Evolutionary conservation across 352 stramenopile species (phyloP), one percentile per base, ranked within the genome.

Genomic region (Heterotrichella gracilis): DNA sequence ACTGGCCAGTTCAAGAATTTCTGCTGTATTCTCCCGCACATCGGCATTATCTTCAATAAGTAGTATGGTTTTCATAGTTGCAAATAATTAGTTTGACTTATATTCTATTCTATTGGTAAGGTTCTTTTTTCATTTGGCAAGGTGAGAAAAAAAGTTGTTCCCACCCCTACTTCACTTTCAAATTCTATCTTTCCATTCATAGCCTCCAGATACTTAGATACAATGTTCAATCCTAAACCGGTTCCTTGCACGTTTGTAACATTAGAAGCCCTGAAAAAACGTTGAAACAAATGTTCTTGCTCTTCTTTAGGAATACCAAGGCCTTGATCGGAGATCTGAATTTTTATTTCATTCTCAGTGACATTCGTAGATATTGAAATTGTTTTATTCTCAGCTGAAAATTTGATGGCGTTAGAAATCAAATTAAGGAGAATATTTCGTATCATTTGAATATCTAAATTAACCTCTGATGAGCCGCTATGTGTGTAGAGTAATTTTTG

Each of bases 161-260:
- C 32, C n/a, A 17, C n/a, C 9, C 32, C 32, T n/a, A 53, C 9
- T 53, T 53, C 32, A 53, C 32, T 53, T 53, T 9, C n/a, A 53
- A 53, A 53, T n/a, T 53, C 32, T 53, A 53, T 53, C n/a, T n/a
- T 53, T 9, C 32, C 32, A 53, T 53, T 53, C 32, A 53, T 53
- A 17, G n/a, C 32, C 32, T 53, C 32, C 9, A 53, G 32, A n/a
- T 53, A 53, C 32, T 53, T 53, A n/a, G 32, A 9, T 17, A 53
- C 32, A 53, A 53, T 53, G 32, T 53, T 53, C 9, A 53, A n/a
- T 53, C 32, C 32, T n/a, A 53, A n/a, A 53, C 32, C 32, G 32
- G 32, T 53, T 9, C 32, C 32, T n/a, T 53, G 32, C n/a, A 53
- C n/a, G 32, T 53, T 53, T 9, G 32, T 53, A n/a, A n/a, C 32